Percentiles rank a stretch among this genome's conserved stretches.
These are phyloP conservation scores for Penicillium flavigenum DNA, from an alignment of 495 filamentous ascomycete species.

Conservation along the genomic window DNA sequence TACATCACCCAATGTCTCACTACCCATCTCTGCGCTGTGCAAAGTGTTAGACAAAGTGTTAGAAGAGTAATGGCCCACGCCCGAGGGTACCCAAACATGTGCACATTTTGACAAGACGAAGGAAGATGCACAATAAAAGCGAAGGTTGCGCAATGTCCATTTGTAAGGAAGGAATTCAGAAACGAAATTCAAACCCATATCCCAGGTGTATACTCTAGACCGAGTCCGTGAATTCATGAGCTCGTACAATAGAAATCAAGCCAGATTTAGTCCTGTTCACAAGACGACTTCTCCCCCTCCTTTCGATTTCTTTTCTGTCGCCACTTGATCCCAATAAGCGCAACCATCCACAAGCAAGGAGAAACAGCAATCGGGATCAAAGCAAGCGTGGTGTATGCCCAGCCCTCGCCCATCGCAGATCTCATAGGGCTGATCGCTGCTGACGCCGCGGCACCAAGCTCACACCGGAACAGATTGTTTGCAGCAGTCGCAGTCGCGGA, in stretches of 20 bases:
- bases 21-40: constrained; percentile 38
- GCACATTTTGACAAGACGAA: neutral
- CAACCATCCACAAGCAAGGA: constrained; percentile 27
- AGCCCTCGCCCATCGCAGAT: constrained; percentile 57
- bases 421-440: constrained; percentile 57
- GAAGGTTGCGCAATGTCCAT: neutral
- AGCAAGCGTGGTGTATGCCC: constrained; percentile 61
- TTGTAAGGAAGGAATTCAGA: neutral
- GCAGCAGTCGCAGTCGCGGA: constrained; percentile 63
- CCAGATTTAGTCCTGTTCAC: neutral
- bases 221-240: neutral
- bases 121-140: neutral
- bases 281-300: constrained; percentile 10
- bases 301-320: constrained; percentile 32
- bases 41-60: constrained; percentile 48
- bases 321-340: constrained; percentile 41
- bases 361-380: constrained; percentile 32
- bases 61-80: constrained; percentile 47
- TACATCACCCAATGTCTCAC: too few species aligned
- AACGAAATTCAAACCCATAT: neutral
- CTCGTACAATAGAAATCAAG: neutral
- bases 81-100: constrained; percentile 17
- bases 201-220: neutral
- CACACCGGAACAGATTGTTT: constrained; percentile 63
- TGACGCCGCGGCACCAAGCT: constrained; percentile 60